These are phyloP conservation scores for Rauvolfia tetraphylla DNA, from an alignment of 257 asterid species.

Conservation along the genomic window DNA sequence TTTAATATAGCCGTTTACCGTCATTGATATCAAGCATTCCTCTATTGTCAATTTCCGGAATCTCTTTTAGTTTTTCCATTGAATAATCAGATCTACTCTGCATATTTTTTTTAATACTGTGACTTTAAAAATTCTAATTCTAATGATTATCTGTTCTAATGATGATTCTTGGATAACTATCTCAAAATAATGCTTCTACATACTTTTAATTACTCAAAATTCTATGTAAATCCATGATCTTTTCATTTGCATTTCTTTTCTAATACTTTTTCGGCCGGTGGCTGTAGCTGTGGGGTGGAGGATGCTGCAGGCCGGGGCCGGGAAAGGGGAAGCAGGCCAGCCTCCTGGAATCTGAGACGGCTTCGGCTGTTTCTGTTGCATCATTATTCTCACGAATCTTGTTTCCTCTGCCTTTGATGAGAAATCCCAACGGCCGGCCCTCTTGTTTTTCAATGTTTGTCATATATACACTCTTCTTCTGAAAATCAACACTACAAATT, in stretches of 20 bases:
- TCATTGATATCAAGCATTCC: background rate
- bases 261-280: too few species aligned
- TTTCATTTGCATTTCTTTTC: too few species aligned
- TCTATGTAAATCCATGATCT: too few species aligned
- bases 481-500: too few species aligned
- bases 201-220: too few species aligned
- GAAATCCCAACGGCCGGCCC: slow-evolving; percentile 14
- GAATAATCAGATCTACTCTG: background rate
- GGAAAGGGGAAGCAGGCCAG: too few species aligned
- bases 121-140: too few species aligned
- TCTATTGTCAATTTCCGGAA: background rate
- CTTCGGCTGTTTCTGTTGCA: background rate
- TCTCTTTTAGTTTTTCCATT: background rate
- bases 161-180: background rate
- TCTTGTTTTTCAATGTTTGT: slow-evolving; percentile 17
- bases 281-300: too few species aligned
- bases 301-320: too few species aligned
- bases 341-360: background rate
- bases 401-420: background rate
- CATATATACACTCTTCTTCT: background rate
- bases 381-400: slow-evolving; percentile 14
- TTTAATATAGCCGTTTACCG: background rate
- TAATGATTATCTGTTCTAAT: background rate
- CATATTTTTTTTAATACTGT: too few species aligned
- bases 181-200: too few species aligned